A percentile compares a stretch with the other conserved stretches of the same genome.
Evolutionary conservation across 116 monocot genomes (phyloP).

Genomic region (Zostera marina): DNA sequence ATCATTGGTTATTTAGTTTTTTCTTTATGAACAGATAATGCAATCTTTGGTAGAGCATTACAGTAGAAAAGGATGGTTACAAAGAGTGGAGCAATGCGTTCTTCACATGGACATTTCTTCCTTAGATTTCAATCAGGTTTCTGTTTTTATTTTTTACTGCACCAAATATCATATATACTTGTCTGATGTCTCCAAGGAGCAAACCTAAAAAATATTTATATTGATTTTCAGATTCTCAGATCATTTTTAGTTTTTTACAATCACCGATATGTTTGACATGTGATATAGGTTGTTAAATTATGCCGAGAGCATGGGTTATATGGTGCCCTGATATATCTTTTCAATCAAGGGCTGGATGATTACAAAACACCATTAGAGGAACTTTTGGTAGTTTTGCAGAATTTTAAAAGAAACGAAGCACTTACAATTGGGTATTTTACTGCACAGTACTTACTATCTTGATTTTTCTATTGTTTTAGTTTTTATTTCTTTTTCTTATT

Average conservation of each 20-base stretch:
- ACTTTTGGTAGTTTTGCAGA: conserved; percentile 59
- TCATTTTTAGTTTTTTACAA: background rate
- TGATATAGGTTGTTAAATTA: conserved; percentile 67
- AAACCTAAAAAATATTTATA: background rate
- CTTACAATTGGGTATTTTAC: conserved; percentile 54
- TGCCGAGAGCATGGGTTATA: conserved; percentile 93
- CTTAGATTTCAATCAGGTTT: conserved; percentile 94
- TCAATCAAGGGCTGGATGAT: conserved; percentile 83
- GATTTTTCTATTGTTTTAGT: background rate
- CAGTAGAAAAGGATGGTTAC: conserved; percentile 77
- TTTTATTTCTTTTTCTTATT: background rate
- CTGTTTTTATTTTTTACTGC: conserved; percentile 6
- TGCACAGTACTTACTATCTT: too few relatives aligned
- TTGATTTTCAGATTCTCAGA: background rate
- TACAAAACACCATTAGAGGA: conserved; percentile 85
- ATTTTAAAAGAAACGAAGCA: conserved; percentile 29
- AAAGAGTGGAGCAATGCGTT: conserved; percentile 94
- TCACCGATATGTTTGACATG: conserved; percentile 1
- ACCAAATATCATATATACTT: too few relatives aligned
- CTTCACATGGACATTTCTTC: conserved; percentile 99
- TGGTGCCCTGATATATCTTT: conserved; percentile 94
- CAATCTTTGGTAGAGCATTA: conserved; percentile 99
- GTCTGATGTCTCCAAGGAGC: background rate
- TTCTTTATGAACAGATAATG: conserved; percentile 44
- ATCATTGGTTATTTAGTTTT: conserved; percentile 1